Base-by-base conservation (phyloP, 805 yeast species). In the Myxozyma sirexii region DNA sequence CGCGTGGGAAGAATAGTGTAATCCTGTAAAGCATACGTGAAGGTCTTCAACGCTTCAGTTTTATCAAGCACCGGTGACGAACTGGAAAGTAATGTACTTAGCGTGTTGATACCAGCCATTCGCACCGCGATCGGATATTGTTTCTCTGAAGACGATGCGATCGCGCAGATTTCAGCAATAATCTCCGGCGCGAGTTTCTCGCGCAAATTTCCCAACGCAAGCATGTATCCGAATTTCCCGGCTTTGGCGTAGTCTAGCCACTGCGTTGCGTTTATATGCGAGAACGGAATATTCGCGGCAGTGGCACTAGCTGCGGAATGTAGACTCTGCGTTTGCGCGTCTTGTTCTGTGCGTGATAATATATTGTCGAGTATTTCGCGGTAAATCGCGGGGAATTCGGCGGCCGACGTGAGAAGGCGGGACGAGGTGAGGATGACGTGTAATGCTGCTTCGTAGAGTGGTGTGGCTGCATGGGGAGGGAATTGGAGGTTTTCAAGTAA, bases 1-100 rank as follows among this genome's bases (percentile, higher is more conserved):
- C 89, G 87, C 8, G 54, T 26, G 27, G 83, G 82, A 0, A 93
- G 88, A 1, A 81, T 75, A 0, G 96, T 83, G 70, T 91, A 90
- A 67, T 92, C 97, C 62, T 86, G 85, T 13, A 93, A 72, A 35
- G 82, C 80, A 1, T 13, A 13, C 2, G 13, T 13, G 4, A 47
- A 26, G 4, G 45, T 27, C 17, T 3, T 17, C 4, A 46, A 24
- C 4, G 42, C 13, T 24, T 38, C 29, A 10, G 37, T 17, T 12
- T 27, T 26, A 19, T 33, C 39, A n/a, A 41, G 15, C 2, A 15
- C 23, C 8, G 23, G n/a, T 12, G 51, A 15, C 39, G n/a, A 29
- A n/a, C n/a, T n/a, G n/a, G n/a, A n/a, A 7, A 59, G 27, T 1
- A 53, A 19, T 8, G 54, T 27, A 24, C 21, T 43, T 12, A 59